These are phyloP conservation scores for Ascoidea asiatica DNA, from an alignment of 805 yeast genomes.

Conservation along the genomic window DNA sequence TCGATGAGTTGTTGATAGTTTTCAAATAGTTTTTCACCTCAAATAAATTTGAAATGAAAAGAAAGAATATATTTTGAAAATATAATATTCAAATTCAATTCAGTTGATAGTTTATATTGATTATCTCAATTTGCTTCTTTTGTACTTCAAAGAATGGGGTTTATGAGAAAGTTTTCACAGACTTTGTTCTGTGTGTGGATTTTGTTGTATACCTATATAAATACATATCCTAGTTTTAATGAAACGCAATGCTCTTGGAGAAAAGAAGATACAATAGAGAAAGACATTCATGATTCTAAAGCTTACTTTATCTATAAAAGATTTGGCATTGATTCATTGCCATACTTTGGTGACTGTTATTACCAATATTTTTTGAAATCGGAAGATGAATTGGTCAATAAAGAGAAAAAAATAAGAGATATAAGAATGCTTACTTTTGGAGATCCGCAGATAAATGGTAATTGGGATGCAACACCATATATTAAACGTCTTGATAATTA, in stretches of 20 bases:
- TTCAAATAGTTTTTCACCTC: too few relatives aligned
- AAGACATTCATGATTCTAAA: not conserved
- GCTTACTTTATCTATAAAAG: not conserved
- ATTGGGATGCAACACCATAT: slow-evolving; percentile 57
- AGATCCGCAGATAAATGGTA: slow-evolving; percentile 94
- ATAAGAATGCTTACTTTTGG: slow-evolving; percentile 75
- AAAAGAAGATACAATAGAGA: not conserved
- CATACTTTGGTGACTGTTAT: not conserved
- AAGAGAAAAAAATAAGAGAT: slow-evolving; percentile 20
- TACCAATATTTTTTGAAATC: not conserved
- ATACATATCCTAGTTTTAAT: not conserved
- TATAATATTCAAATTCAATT: too few relatives aligned
- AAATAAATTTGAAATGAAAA: too few relatives aligned
- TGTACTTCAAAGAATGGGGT: too few relatives aligned
- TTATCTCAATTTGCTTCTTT: too few relatives aligned
- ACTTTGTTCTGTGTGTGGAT: not conserved
- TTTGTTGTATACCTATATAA: not conserved
- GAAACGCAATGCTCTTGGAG: not conserved
- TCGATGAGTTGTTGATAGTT: too few relatives aligned
- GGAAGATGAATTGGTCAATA: not conserved
- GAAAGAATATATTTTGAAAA: too few relatives aligned
- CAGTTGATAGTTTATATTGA: too few relatives aligned
- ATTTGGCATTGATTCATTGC: not conserved
- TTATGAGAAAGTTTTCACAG: not conserved
- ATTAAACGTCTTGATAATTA: slow-evolving; percentile 67